Evolutionary conservation across 306 rosid genomes (phyloP).

Genomic region (Quercus dentata): DNA sequence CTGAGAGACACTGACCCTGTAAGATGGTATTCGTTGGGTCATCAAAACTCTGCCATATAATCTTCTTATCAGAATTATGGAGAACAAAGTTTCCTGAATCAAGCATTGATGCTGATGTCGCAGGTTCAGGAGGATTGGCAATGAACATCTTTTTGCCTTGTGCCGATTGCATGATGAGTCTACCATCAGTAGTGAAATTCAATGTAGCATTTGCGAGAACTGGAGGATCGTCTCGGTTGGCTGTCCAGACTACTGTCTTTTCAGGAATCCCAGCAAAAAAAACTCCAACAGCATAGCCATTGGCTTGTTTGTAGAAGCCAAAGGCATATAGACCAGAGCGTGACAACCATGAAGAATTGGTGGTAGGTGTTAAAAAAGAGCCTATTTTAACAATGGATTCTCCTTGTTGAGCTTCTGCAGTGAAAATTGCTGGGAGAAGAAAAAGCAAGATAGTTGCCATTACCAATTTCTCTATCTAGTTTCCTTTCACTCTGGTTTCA

Average conservation of each 20-base stretch:
- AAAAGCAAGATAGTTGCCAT: too few relatives aligned
- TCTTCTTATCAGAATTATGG: neutral
- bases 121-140: neutral
- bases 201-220: neutral
- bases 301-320: constrained; percentile 20
- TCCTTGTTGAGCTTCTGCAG: constrained; percentile 5
- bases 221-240: neutral
- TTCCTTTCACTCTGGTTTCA: too few relatives aligned
- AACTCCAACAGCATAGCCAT: constrained; percentile 20
- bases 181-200: neutral
- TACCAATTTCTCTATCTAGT: too few relatives aligned
- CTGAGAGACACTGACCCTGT: neutral
- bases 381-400: neutral
- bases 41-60: neutral
- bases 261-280: constrained; percentile 10
- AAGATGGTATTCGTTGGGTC: neutral
- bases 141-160: neutral
- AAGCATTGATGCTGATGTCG: neutral
- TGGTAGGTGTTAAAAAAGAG: constrained; percentile 15
- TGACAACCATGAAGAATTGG: constrained; percentile 27
- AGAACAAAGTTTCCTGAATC: neutral
- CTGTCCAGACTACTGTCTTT: neutral
- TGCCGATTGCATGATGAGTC: neutral
- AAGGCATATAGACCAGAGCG: constrained; percentile 33
- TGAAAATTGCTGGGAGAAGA: too few relatives aligned